Base-by-base conservation (phyloP, 257 asterid species). In the Ophiorrhiza pumila region DNA sequence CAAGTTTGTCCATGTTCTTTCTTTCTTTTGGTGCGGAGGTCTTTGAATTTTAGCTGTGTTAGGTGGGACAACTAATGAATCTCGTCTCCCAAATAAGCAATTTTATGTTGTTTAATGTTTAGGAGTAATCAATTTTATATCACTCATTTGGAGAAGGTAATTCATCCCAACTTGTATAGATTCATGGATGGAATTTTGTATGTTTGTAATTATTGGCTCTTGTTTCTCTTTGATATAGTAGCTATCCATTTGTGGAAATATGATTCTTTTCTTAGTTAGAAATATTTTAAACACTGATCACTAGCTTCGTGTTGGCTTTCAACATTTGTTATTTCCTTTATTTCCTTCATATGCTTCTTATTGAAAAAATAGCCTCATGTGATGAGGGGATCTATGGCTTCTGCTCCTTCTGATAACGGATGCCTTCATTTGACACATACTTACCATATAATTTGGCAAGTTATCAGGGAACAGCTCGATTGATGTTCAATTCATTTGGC, bases 401-500 rank as follows among this genome's bases (percentile, higher is more conserved):
- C 62, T 23, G 69, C 45, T 79, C 47, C 34, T 22, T 81, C 61
- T 79, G 47, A 68, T 53, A 75, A 73, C 43, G 47, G 78, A 69
- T 65, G 39, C 74, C 68, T 81, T 80, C 82, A 52, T 46, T 18
- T 83, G 81, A 78, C 79, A 67, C 74, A 73, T 50, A 66, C 75
- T 80, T 74, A 74, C 78, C 49, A 81, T 75, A 76, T 75, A 77
- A 77, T 85, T 82, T 85, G 84, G 90, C 87, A 83, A 88, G 88
- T 83, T 86, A 82, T 82, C 98, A 95, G 99, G 99, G 98, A 77
- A 95, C 98, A 81, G 98, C 97, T 83, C 97, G 99, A 82, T 68
- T 87, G 95, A 91, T 95, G 97, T 85, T 85, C 93, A 95, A 88
- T 81, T 85, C 99, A 58, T 95, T 95, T 87, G 98, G 97, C 71